Percentiles rank a stretch among this genome's conserved stretches.
These are phyloP conservation scores for Zygnema circumcarinatum DNA, from an alignment of 139 green algal genomes.

Conservation along the genomic window DNA sequence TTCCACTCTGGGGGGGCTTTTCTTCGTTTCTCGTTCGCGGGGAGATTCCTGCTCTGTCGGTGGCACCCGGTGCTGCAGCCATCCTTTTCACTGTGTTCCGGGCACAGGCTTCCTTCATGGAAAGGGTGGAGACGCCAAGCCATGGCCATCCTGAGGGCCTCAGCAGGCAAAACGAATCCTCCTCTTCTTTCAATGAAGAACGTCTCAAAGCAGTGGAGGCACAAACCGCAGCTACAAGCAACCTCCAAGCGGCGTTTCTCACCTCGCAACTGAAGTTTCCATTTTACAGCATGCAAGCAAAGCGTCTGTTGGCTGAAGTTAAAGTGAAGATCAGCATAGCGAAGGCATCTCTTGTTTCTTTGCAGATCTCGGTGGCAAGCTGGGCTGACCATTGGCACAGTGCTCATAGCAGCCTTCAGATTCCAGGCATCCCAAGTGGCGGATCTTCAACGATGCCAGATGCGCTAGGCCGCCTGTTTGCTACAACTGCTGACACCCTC, in stretches of 20 bases:
- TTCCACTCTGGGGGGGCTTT: constrained; percentile 54
- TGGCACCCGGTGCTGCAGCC: constrained; percentile 1
- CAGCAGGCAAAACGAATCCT: neutral
- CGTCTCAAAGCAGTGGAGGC: neutral
- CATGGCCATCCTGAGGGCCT: neutral
- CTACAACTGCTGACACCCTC: neutral
- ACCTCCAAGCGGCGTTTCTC: constrained; percentile 39
- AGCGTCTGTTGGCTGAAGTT: constrained; percentile 40
- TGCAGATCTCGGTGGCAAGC: neutral
- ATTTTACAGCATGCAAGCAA: constrained; percentile 49
- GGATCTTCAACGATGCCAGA: neutral
- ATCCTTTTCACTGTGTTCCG: neutral
- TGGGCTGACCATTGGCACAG: neutral
- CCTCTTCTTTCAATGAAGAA: neutral
- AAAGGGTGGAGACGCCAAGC: neutral
- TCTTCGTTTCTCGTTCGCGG: constrained; percentile 43
- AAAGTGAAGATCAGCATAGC: constrained; percentile 32
- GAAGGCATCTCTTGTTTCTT: constrained; percentile 12
- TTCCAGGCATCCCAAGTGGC: neutral
- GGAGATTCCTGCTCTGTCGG: constrained; percentile 7
- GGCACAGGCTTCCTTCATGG: neutral
- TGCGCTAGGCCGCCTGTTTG: neutral
- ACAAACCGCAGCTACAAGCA: neutral
- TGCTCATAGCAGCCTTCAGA: neutral
- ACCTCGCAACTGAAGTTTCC: constrained; percentile 61